Conservation (phyloP, 495 filamentous ascomycete genomes). For the Podospora anserina region DNA sequence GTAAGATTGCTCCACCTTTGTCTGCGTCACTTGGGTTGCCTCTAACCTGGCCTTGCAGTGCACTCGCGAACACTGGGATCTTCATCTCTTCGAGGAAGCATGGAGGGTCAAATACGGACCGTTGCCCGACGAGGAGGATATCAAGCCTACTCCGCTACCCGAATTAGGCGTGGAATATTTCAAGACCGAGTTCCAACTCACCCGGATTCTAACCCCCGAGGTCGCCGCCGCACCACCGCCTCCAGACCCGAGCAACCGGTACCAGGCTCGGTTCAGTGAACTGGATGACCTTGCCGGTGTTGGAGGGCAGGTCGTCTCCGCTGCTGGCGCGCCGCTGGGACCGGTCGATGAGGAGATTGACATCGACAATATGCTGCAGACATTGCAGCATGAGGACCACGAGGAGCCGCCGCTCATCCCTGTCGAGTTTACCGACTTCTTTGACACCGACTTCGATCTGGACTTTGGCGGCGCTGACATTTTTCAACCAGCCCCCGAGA, state of each 20-base stretch:
- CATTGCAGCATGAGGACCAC: not conserved
- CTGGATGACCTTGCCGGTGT: not conserved
- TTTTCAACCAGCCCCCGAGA: not conserved
- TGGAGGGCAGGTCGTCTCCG: not conserved
- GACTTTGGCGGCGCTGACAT: not conserved
- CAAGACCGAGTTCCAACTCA: not conserved
- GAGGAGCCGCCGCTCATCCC: not conserved
- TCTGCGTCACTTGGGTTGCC: not conserved
- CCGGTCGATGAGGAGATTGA: not conserved
- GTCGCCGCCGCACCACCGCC: too few relatives aligned
- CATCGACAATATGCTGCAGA: not conserved
- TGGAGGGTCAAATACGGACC: conserved; percentile 12
- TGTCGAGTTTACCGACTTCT: not conserved
- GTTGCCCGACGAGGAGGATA: not conserved
- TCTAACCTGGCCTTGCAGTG: not conserved
- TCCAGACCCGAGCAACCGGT: not conserved
- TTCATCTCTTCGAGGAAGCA: conserved; percentile 10
- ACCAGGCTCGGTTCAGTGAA: not conserved
- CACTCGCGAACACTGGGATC: conserved; percentile 17
- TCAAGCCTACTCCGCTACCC: not conserved
- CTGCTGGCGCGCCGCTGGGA: not conserved
- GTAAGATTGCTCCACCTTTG: conserved; percentile 14
- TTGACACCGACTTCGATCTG: not conserved
- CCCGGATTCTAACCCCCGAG: not conserved
- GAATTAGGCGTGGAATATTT: not conserved